These are phyloP conservation scores for Salix viminalis DNA, from an alignment of 345 rosid species.

Conservation along the genomic window DNA sequence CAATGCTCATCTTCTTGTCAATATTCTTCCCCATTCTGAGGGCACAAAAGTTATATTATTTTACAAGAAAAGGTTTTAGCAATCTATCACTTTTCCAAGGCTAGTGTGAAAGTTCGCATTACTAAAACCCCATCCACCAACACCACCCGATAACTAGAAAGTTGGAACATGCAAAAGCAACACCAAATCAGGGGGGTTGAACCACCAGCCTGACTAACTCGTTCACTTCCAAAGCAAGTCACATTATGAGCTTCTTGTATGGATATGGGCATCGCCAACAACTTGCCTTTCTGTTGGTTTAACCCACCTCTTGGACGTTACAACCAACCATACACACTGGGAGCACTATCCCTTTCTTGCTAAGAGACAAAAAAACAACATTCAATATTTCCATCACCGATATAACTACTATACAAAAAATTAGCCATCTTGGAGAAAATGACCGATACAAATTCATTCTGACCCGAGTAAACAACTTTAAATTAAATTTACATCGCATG, in stretches of 20 bases:
- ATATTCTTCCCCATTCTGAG: slow-evolving; percentile 8
- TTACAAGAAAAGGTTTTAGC: background rate
- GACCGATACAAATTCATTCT: background rate
- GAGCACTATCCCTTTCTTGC: background rate
- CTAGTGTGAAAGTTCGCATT: background rate
- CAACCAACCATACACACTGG: background rate
- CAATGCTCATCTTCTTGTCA: slow-evolving; percentile 8
- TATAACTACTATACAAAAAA: slow-evolving; percentile 1
- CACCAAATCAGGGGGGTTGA: background rate
- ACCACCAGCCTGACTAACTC: background rate
- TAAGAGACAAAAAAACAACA: background rate
- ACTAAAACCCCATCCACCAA: background rate
- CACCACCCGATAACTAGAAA: slow-evolving; percentile 4
- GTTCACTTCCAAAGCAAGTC: slow-evolving; percentile 12
- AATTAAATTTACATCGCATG: background rate
- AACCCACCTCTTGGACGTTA: slow-evolving; percentile 5
- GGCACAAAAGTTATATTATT: background rate
- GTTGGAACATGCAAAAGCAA: background rate
- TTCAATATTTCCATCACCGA: background rate
- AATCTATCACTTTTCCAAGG: background rate
- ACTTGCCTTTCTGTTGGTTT: background rate
- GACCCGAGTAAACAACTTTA: background rate
- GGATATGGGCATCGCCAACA: background rate
- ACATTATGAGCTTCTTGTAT: background rate
- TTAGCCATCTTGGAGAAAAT: background rate